These are phyloP conservation scores for Populus hybrid DNA, from an alignment of 441 rosid genomes.

Conservation along the genomic window DNA sequence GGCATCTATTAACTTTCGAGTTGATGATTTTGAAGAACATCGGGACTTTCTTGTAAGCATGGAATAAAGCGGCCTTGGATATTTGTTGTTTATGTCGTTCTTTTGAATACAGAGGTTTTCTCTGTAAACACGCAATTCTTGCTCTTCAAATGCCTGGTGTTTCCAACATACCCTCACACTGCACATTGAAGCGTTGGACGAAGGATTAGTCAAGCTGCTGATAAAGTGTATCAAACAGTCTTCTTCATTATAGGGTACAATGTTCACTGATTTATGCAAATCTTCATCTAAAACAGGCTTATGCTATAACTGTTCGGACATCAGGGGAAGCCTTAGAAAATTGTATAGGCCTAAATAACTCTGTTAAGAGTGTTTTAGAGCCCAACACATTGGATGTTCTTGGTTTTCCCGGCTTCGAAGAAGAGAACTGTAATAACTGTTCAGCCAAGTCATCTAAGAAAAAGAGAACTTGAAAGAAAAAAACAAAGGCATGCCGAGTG, in stretches of 20 bases:
- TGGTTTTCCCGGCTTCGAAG: conserved; percentile 26
- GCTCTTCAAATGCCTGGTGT: conserved; percentile 56
- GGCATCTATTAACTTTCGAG: conserved; percentile 28
- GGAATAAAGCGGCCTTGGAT: conserved; percentile 42
- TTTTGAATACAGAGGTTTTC: conserved; percentile 59
- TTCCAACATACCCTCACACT: conserved; percentile 47
- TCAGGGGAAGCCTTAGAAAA: conserved; percentile 40
- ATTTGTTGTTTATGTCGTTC: conserved; percentile 53
- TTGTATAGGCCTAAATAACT: conserved; percentile 31
- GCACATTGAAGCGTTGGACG: conserved; percentile 60
- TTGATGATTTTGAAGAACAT: conserved; percentile 49
- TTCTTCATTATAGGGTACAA: conserved; percentile 32
- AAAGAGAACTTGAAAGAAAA: conserved; percentile 26
- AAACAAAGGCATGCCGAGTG: conserved; percentile 25
- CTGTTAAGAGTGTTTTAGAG: conserved; percentile 28
- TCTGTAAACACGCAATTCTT: conserved; percentile 65
- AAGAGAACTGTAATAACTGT: conserved; percentile 19
- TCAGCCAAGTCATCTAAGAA: conserved; percentile 35
- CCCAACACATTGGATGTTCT: conserved; percentile 25
- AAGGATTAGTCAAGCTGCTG: conserved; percentile 31
- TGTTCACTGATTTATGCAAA: conserved; percentile 57
- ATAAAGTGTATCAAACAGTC: conserved; percentile 17
- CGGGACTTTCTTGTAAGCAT: conserved; percentile 35
- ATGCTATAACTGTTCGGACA: conserved; percentile 40
- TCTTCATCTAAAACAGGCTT: conserved; percentile 56